phyloP scores from a whole-genome alignment of 169 alveolate genomes.

The Eimeria tenella region DNA sequence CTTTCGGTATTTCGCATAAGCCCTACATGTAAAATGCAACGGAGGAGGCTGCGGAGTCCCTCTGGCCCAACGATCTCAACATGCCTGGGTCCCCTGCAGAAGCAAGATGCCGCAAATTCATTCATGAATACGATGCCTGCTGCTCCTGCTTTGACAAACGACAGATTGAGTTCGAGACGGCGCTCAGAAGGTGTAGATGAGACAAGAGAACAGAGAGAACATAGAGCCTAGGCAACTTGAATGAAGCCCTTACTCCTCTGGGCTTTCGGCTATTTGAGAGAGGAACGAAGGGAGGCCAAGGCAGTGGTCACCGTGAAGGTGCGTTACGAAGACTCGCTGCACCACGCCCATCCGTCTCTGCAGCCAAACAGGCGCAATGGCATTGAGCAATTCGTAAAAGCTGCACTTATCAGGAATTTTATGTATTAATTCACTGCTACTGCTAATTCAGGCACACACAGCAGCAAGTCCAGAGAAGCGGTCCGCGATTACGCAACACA shows the following conservation, averaged over 20 bases:
- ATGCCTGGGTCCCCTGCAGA: constrained; percentile 75
- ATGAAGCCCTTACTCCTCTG: constrained; percentile 2
- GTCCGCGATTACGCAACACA: not conserved
- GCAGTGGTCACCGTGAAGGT: constrained; percentile 92
- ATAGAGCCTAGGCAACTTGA: not conserved
- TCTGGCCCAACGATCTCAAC: constrained; percentile 89
- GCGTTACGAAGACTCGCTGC: constrained; percentile 86
- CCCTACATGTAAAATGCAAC: constrained; percentile 78
- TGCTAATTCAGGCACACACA: not conserved
- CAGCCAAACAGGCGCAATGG: not conserved
- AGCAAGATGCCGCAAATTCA: not conserved
- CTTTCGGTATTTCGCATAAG: not conserved
- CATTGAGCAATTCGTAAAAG: not conserved
- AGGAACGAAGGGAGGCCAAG: constrained; percentile 87
- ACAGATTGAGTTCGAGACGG: not conserved
- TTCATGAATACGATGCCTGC: not conserved
- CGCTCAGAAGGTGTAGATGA: not conserved
- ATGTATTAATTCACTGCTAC: not conserved
- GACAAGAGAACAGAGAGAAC: too few species aligned
- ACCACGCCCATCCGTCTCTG: constrained; percentile 79
- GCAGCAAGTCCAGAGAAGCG: not conserved
- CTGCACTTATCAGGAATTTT: not conserved
- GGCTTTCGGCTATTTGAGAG: constrained; percentile 79
- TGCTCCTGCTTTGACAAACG: not conserved
- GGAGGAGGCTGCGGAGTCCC: constrained; percentile 81